Evolutionary conservation across 352 stramenopile species (phyloP), one percentile per base, ranked within the genome.

Genomic region (Pelagophyceae sp.): DNA sequence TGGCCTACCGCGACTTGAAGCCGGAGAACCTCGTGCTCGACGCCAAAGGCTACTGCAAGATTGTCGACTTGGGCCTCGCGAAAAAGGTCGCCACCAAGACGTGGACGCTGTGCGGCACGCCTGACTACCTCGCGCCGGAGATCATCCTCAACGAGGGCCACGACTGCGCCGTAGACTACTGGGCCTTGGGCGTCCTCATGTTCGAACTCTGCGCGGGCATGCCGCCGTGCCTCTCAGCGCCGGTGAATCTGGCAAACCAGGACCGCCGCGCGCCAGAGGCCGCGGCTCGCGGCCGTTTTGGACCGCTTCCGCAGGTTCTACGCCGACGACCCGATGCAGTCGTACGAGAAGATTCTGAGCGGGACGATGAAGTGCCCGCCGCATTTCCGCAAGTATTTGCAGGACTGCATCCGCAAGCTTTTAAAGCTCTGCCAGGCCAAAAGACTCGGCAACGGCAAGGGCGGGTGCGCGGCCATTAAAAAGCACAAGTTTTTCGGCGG

Each of bases 111-210:
- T 97, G 92, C 76, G 93, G 92, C 54, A 97, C 94, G 31, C 91
- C 95, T 31, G 91, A 98, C 78, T 99, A 98, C 83, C 87, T 98
- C 25, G 94, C 95, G 25, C 94, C 94, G 1, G 94, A 98, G 80
- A 96, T 98, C 51, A 95, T 98, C 70, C 86, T 96, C 54, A 97
- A 97, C 83, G 91, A 92, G 17, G 94, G 94, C 51, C 95, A 99
- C 83, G 92, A 97, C 79, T 87, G 93, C 67, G 91, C 88, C 27
- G 92, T 97, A 45, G 93, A 92, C 78, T 87, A 89, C 71, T 92
- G 87, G 86, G 85, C 80, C 63, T 70, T 91, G 0, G 88, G 87
- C 29, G 84, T 91, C 5, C 80, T 91, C 50, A 85, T 90, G 71
- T 89, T 87, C 67, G 87, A 91, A 81, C 83, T 90, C 75, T 84